A percentile compares a stretch with the other conserved stretches of the same genome.
Conservation (phyloP, 768 basidiomycete genomes). For the Trichaptum fuscoviolaceum region DNA sequence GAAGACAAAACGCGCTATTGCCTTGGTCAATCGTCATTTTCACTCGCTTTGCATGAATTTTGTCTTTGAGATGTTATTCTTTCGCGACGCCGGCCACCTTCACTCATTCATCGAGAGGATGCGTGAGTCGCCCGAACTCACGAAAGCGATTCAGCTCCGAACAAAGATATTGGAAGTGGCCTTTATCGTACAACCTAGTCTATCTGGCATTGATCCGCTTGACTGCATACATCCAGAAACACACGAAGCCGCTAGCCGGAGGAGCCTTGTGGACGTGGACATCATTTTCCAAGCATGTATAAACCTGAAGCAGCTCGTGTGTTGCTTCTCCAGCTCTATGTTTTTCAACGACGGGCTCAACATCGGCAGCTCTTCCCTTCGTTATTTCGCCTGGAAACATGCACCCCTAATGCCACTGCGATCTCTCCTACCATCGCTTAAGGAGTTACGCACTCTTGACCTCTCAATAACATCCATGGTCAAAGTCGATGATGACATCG, state of each 20-base stretch:
- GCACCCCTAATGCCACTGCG: background rate
- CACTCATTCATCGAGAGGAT: background rate
- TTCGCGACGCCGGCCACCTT: background rate
- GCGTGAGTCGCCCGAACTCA: background rate
- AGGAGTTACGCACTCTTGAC: background rate
- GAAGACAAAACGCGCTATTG: background rate
- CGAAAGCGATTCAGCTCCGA: background rate
- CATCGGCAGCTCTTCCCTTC: background rate
- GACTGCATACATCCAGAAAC: background rate
- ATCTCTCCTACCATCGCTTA: background rate
- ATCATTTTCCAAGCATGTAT: background rate
- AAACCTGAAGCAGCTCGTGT: background rate
- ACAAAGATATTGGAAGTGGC: background rate
- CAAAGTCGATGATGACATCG: background rate
- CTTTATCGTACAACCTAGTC: background rate
- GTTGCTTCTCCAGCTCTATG: background rate
- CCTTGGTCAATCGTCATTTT: background rate
- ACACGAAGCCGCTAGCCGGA: background rate
- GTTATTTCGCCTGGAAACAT: background rate
- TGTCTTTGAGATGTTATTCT: background rate
- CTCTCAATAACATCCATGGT: background rate
- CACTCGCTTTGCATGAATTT: background rate
- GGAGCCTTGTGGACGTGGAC: background rate
- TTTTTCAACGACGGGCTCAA: background rate
- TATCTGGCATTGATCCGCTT: background rate